Conservation (phyloP, 1,139 yeast species). For the Kodamaea alishanica region DNA sequence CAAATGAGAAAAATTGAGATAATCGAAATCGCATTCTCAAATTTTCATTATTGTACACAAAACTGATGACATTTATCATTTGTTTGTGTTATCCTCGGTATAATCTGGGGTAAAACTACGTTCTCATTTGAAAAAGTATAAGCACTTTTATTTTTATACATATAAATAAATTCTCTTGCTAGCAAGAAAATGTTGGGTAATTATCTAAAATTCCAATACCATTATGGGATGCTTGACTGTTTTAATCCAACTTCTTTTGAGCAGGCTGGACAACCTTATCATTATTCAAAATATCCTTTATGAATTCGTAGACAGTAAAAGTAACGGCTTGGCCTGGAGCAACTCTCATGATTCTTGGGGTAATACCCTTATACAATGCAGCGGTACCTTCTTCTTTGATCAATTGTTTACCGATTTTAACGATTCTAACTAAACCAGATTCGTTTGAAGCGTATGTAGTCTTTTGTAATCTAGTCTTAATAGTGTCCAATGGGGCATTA, state of each 20-base stretch:
- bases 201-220: too few species aligned
- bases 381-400: conserved; percentile 84
- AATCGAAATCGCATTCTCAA: too few species aligned
- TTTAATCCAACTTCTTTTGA: conserved; percentile 23
- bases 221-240: not conserved
- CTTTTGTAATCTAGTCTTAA: conserved; percentile 94
- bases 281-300: conserved; percentile 62
- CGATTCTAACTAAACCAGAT: conserved; percentile 71
- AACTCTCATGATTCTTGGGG: conserved; percentile 98
- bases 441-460: conserved; percentile 72
- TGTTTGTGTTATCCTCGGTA: too few species aligned
- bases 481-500: conserved; percentile 96
- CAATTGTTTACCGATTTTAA: conserved; percentile 75
- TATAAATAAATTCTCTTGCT: too few species aligned
- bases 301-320: conserved; percentile 90
- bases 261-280: conserved; percentile 19
- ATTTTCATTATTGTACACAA: too few species aligned
- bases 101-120: too few species aligned
- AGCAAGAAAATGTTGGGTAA: too few species aligned
- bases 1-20: too few species aligned
- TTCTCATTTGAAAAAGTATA: too few species aligned
- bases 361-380: conserved; percentile 93
- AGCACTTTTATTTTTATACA: too few species aligned
- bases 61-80: too few species aligned
- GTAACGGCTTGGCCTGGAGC: conserved; percentile 99